Base-by-base conservation (phyloP, 2,329 filamentous ascomycete species). In the Dactylellina drechsleri region DNA sequence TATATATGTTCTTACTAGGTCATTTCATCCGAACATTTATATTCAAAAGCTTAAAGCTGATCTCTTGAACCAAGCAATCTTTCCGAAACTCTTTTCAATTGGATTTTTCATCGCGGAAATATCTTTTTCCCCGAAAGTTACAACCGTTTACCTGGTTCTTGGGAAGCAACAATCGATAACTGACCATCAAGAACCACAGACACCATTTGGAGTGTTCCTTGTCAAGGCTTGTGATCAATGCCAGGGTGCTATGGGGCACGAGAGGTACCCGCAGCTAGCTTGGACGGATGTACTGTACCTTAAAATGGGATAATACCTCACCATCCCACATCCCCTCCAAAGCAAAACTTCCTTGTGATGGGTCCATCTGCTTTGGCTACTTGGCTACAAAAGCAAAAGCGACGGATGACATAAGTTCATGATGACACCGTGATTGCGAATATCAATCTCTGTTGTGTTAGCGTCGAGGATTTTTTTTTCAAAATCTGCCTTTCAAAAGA, bases 211-310 rank as follows among this genome's bases (percentile, higher is more conserved):
- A 40, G 4, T 53, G 15, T 26, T 5, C 36, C 56, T 41, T 67
- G 61, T 23, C 13, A 47, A 47, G 31, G 71, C 71, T 75, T 75
- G 71, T 75, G 71, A 75, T 67, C 58, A 67, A 23, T 26, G 15
- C 71, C 36, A 58, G 59, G 66, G 43, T 20, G 31, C 15, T 41
- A 70, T 36, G 31, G 31, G 31, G 57, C 66, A 70, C 59, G 66
- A 60, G 66, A 23, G 52, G 52, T 36, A n/a, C 31, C 31, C 31
- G 31, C 31, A 36, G 31, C 31, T 36, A 36, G 15, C 18, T 28
- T 20, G 28, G n/a, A 47, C 13, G 43, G 5, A 7, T 26, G 40
- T 45, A 58, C 54, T 18, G 20, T 45, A 58, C 54, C 36, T 28
- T n/a, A 45, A 13, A 31, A 13, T 23, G 23, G 23, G 23, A 23